Evolutionary conservation across 768 basidiomycete species (phyloP).

Genomic region (Mrakia gelida): DNA sequence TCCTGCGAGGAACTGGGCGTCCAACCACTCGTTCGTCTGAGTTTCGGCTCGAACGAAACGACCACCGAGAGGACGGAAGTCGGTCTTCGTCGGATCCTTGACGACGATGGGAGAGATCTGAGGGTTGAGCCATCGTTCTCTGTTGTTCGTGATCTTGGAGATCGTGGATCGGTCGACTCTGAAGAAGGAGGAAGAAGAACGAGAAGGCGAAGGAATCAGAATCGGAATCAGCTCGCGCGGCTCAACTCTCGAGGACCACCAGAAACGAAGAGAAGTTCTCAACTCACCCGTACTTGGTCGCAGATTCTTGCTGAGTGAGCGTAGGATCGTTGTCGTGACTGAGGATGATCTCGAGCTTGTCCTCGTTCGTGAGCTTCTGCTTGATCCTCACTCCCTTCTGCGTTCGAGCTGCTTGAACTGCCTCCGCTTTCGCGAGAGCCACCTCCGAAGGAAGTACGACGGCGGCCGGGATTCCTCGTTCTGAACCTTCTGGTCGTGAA

Average conservation of each 20-base stretch:
- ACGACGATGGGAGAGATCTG: not conserved
- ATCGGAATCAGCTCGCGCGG: not conserved
- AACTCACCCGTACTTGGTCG: constrained; percentile 10
- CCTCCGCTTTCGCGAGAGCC: not conserved
- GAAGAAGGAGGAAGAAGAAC: not conserved
- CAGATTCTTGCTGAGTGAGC: constrained; percentile 6
- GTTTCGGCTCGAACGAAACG: constrained; percentile 8
- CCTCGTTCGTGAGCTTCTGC: constrained; percentile 5
- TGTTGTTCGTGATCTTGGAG: constrained; percentile 7
- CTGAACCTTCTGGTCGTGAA: not conserved
- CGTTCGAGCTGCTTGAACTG: not conserved
- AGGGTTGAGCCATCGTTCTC: constrained; percentile 4
- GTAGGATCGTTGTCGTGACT: constrained; percentile 6
- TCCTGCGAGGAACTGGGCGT: not conserved
- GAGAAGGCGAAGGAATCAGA: not conserved
- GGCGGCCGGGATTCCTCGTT: not conserved
- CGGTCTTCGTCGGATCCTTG: constrained; percentile 3
- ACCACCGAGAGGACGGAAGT: not conserved
- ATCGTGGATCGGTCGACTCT: constrained; percentile 13
- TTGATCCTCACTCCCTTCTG: not conserved
- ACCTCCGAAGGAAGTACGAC: constrained; percentile 2
- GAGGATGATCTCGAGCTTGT: constrained; percentile 17
- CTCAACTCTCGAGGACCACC: not conserved
- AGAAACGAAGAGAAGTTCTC: not conserved
- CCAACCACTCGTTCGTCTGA: constrained; percentile 14